phyloP scores from a whole-genome alignment of 257 asterid genomes.

The Scutellaria baicalensis region DNA sequence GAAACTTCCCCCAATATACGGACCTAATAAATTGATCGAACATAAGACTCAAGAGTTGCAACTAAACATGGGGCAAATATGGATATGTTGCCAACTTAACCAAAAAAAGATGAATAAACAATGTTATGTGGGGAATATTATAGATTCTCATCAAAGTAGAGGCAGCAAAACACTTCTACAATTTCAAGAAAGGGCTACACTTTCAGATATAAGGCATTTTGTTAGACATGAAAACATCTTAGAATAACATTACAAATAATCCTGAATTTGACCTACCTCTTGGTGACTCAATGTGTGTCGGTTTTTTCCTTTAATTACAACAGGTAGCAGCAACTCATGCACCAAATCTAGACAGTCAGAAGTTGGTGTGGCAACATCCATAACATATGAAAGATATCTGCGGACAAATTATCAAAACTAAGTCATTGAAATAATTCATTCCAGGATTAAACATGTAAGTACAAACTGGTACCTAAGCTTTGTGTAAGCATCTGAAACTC shows the following conservation, averaged over 20 bases:
- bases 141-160: not conserved
- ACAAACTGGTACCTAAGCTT: conserved; percentile 52
- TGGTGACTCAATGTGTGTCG: conserved; percentile 75
- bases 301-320: conserved; percentile 53
- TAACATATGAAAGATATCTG: conserved; percentile 87
- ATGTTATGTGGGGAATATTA: too few relatives aligned
- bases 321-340: conserved; percentile 74
- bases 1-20: conserved; percentile 81
- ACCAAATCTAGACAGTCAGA: conserved; percentile 80
- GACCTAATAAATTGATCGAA: conserved; percentile 37
- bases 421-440: not conserved
- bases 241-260: not conserved
- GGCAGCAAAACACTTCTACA: not conserved
- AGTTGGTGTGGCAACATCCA: conserved; percentile 98
- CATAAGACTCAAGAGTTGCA: conserved; percentile 6
- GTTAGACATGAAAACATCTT: not conserved
- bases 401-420: not conserved
- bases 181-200: not conserved
- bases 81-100: too few relatives aligned
- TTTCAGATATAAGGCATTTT: not conserved
- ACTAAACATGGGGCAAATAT: not conserved
- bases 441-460: not conserved
- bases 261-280: conserved; percentile 54
- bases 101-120: too few relatives aligned
- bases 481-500: conserved; percentile 92